Conservation (phyloP, 768 basidiomycete species). For the Tulasnella sp. region DNA sequence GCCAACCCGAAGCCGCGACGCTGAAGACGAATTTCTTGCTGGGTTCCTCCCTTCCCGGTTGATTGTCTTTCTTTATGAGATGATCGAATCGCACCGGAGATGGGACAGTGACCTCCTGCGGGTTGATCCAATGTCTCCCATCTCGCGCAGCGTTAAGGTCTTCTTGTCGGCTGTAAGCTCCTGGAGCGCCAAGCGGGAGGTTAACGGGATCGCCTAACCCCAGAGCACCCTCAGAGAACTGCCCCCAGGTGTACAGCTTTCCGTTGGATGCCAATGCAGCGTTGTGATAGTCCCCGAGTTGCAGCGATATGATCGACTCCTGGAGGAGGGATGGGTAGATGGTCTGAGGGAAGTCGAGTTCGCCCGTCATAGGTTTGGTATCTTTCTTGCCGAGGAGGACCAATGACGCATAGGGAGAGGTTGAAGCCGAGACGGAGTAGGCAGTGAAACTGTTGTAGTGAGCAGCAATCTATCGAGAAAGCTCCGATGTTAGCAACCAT, state of each 20-base stretch:
- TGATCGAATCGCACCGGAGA: conserved; percentile 59
- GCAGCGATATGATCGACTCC: conserved; percentile 72
- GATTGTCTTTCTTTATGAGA: neutral
- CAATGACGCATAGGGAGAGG: conserved; percentile 48
- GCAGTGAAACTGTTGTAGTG: conserved; percentile 76
- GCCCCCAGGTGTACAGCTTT: conserved; percentile 73
- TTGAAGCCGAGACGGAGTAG: conserved; percentile 47
- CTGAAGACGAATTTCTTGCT: conserved; percentile 69
- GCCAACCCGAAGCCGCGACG: conserved; percentile 82
- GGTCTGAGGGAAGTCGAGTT: conserved; percentile 36
- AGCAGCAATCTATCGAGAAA: conserved; percentile 53
- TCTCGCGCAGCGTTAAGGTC: conserved; percentile 29
- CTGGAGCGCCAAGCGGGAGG: conserved; percentile 48
- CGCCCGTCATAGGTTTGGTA: conserved; percentile 36
- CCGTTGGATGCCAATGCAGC: conserved; percentile 76
- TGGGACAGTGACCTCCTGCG: conserved; percentile 48
- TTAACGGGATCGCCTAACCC: conserved; percentile 70
- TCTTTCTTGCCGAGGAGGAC: conserved; percentile 56
- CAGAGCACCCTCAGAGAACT: conserved; percentile 67
- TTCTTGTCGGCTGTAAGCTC: conserved; percentile 44
- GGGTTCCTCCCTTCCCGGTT: conserved; percentile 40
- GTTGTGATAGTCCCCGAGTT: conserved; percentile 88
- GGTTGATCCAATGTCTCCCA: conserved; percentile 23
- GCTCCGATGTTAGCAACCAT: conserved; percentile 17
- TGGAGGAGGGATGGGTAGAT: conserved; percentile 70